Base-by-base conservation (phyloP, 225 moss, liverwort and hornwort species). In the Physcomitrellopsis africana region DNA sequence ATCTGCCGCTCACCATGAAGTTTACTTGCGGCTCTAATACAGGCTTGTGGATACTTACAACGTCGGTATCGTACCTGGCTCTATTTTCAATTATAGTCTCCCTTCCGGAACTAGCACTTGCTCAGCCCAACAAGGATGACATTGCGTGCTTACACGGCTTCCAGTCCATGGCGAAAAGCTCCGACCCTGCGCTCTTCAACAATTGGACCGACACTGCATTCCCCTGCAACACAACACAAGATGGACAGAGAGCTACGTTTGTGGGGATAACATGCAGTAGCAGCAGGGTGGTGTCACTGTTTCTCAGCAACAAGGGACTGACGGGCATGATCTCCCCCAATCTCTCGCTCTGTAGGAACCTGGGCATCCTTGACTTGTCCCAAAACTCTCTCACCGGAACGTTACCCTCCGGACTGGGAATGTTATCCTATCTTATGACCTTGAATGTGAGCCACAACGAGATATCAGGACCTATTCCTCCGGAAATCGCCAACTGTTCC, bases 141-240 rank as follows among this genome's bases (percentile, higher is more conserved):
- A 43, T 80, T 9, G 20, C 87, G 7, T 96, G 96, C 74, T 68
- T 96, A 67, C 83, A 81, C 13, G 78, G 86, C 52, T 80, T 96
- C 29, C 83, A 82, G 68, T 56, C 79, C 19, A 43, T 68, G 73
- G 78, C 69, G 42, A 76, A 61, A 41, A 55, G 49, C 51, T 69
- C 15, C 10, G 83, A 82, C 57, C 0, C 19, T 0, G 29, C 24
- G 10, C 69, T 89, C 0, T 72, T 80, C 7, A 85, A 67, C 52
- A 87, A 82, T 82, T 96, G 96, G 96, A 87, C 90, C 0, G 90
- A 87, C 65, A 4, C 69, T 5, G 86, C 80, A 11, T 96, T 96
- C 72, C 96, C 96, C 14, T 96, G 96, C 74, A 80, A 81, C 52
- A 79, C 66, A 18, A 67, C 83, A 0, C 74, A 42, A 56, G 77